These are phyloP conservation scores for Blastocystis sp. DNA, from an alignment of 352 stramenopile genomes.

Conservation along the genomic window DNA sequence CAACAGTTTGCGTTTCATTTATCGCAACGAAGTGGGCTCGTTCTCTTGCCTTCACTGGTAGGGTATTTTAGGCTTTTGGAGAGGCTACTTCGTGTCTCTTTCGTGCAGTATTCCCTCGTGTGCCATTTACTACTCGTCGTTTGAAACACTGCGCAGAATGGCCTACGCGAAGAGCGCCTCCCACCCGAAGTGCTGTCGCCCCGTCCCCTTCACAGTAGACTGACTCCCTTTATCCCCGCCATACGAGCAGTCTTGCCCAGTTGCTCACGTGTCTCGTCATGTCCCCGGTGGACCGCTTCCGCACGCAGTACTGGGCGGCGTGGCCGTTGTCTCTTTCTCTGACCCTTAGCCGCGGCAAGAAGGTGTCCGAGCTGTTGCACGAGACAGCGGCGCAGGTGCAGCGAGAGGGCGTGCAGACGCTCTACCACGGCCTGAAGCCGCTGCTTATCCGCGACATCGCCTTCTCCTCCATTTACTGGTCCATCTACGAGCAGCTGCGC, in stretches of 20 bases:
- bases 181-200: background rate
- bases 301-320: slow-evolving; percentile 60
- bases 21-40: background rate
- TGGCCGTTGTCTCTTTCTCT: background rate
- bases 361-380: background rate
- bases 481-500: slow-evolving; percentile 46
- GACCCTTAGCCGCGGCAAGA: background rate
- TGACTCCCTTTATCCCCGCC: slow-evolving; percentile 42
- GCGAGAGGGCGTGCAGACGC: background rate
- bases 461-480: slow-evolving; percentile 63
- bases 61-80: slow-evolving; percentile 59
- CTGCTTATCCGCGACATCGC: slow-evolving; percentile 54
- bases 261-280: slow-evolving; percentile 22
- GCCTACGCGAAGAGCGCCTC: slow-evolving; percentile 4
- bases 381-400: slow-evolving; percentile 1
- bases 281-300: slow-evolving; percentile 60
- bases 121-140: slow-evolving; percentile 60
- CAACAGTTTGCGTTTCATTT: slow-evolving; percentile 48
- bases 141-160: slow-evolving; percentile 43
- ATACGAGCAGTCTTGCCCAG: slow-evolving; percentile 31
- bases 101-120: slow-evolving; percentile 57
- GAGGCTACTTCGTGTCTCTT: slow-evolving; percentile 65
- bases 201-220: background rate
- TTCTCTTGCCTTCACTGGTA: slow-evolving; percentile 1
- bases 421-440: slow-evolving; percentile 53